phyloP scores from a whole-genome alignment of 1,139 yeast genomes.

The Candida dubliniensis region DNA sequence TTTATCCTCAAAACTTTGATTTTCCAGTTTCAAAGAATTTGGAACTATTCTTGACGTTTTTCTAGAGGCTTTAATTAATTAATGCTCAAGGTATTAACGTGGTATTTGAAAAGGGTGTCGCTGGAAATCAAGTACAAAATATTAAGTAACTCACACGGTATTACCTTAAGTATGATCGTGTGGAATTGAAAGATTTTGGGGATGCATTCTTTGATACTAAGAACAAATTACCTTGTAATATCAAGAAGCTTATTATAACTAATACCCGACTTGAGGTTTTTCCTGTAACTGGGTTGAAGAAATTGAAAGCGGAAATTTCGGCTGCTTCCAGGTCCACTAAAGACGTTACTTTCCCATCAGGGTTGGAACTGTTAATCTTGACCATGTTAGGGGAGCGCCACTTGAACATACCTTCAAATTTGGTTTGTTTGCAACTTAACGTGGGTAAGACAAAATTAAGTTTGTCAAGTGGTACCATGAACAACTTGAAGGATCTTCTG shows the following conservation, averaged over 20 bases:
- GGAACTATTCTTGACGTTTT: background rate
- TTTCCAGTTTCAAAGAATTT: background rate
- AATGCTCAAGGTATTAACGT: background rate
- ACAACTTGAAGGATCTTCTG: background rate
- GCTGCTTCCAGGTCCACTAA: too few relatives aligned
- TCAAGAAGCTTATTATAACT: background rate
- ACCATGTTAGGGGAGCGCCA: background rate
- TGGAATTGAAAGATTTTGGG: background rate
- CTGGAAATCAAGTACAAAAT: background rate
- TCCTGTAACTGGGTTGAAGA: background rate
- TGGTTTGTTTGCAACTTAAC: too few relatives aligned
- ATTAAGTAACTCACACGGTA: background rate
- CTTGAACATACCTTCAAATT: too few relatives aligned
- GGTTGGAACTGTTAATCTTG: background rate
- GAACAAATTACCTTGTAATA: background rate
- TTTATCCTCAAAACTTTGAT: background rate
- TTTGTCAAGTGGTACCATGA: background rate
- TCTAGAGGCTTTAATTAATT: background rate
- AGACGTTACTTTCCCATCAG: background rate
- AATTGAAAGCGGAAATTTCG: background rate
- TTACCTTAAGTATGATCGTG: background rate
- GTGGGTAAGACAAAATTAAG: too few relatives aligned
- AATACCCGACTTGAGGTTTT: background rate
- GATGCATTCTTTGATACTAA: background rate
- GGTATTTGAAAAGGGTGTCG: background rate